Conservation (phyloP, 805 yeast species). For the Saturnispora dispora region DNA sequence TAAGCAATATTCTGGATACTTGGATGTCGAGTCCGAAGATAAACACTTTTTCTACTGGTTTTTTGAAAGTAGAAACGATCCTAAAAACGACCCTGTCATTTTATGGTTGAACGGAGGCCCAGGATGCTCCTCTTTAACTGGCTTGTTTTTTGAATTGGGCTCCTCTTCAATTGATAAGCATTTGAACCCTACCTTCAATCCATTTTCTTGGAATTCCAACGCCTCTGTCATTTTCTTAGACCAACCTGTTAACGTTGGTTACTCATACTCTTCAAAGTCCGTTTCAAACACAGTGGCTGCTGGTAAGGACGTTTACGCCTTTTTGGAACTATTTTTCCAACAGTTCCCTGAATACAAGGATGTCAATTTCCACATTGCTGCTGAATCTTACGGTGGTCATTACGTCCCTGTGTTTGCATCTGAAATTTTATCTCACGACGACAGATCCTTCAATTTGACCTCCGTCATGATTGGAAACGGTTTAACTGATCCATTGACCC, state of each 20-base stretch:
- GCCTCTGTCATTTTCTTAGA: conserved; percentile 88
- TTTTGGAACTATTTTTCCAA: conserved; percentile 73
- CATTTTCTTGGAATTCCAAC: conserved; percentile 83
- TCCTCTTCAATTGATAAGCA: conserved; percentile 65
- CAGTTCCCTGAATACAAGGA: conserved; percentile 65
- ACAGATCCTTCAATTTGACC: conserved; percentile 52
- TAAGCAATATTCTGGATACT: conserved; percentile 65
- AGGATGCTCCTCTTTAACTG: conserved; percentile 88
- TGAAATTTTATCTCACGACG: conserved; percentile 47
- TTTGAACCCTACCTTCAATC: conserved; percentile 65
- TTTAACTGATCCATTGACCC: conserved; percentile 74
- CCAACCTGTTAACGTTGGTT: conserved; percentile 92
- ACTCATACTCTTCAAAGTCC: conserved; percentile 60
- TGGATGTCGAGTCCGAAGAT: conserved; percentile 57
- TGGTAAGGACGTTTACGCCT: conserved; percentile 78
- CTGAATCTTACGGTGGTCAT: conserved; percentile 81
- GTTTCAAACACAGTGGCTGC: conserved; percentile 73
- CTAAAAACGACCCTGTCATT: conserved; percentile 74
- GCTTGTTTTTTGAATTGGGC: conserved; percentile 85
- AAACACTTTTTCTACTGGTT: conserved; percentile 92
- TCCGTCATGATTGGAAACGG: conserved; percentile 92
- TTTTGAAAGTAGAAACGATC: conserved; percentile 86
- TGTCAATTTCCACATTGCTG: conserved; percentile 65
- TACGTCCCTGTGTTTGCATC: conserved; percentile 63
- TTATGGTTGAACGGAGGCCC: conserved; percentile 95